phyloP scores from a whole-genome alignment of 495 filamentous ascomycete species.

The Tuber borchii region DNA sequence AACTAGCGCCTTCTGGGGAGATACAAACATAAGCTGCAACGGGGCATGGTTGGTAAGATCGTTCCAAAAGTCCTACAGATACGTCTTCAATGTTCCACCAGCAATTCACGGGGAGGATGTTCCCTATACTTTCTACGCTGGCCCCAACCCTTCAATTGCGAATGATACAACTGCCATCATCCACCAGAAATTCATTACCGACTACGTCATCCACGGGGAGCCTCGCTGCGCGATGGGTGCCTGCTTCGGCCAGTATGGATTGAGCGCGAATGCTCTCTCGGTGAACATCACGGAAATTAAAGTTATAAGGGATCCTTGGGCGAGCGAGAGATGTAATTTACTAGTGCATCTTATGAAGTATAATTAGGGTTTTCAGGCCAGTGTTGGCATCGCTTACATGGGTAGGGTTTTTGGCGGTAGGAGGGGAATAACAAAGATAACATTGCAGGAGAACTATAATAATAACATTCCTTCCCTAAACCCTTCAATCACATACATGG shows the following conservation, averaged over 20 bases:
- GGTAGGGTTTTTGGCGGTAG: neutral
- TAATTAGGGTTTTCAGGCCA: neutral
- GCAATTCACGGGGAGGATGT: slow-evolving; percentile 52
- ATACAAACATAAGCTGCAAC: slow-evolving; percentile 49
- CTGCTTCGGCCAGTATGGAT: slow-evolving; percentile 24
- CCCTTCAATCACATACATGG: neutral
- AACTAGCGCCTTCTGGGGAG: slow-evolving; percentile 42
- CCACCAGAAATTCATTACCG: slow-evolving; percentile 30
- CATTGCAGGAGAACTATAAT: neutral
- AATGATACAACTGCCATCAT: slow-evolving; percentile 40
- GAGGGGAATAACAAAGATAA: neutral
- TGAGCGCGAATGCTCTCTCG: slow-evolving; percentile 11
- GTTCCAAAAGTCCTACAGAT: slow-evolving; percentile 54
- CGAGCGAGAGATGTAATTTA: slow-evolving; percentile 26
- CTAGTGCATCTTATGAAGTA: slow-evolving; percentile 9
- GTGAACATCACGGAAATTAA: slow-evolving; percentile 24
- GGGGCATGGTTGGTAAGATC: slow-evolving; percentile 46
- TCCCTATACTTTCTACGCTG: slow-evolving; percentile 54
- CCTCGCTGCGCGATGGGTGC: slow-evolving; percentile 22
- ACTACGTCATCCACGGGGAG: slow-evolving; percentile 21
- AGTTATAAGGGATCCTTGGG: slow-evolving; percentile 24
- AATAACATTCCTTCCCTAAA: neutral
- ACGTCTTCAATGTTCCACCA: slow-evolving; percentile 57
- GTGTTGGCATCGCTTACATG: neutral
- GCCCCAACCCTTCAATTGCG: slow-evolving; percentile 36